Evolutionary conservation across 352 stramenopile genomes (phyloP).

Genomic region (Elongisporangium prolatum): DNA sequence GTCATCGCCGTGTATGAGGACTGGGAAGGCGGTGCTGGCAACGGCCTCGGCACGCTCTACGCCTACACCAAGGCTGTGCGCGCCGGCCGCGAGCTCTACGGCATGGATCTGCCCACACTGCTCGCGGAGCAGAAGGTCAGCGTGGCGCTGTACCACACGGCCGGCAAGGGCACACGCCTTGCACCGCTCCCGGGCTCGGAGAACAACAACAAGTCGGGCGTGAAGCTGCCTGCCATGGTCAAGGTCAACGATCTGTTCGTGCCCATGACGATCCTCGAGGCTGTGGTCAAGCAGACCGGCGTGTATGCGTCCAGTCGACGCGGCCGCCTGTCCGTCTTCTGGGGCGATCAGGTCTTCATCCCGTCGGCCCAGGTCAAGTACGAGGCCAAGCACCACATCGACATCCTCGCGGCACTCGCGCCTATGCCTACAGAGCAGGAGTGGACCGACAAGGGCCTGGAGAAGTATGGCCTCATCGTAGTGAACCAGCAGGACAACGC

Average conservation of each 20-base stretch:
- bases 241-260: conserved; percentile 82
- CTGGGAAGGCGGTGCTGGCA: conserved; percentile 94
- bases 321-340: conserved; percentile 96
- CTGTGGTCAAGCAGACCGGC: conserved; percentile 97
- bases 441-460: conserved; percentile 94
- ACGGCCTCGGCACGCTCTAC: conserved; percentile 95
- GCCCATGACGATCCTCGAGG: conserved; percentile 97
- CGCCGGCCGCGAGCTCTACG: conserved; percentile 83
- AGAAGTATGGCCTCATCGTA: conserved; percentile 98
- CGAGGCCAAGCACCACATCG: conserved; percentile 93
- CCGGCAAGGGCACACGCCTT: conserved; percentile 96
- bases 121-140: conserved; percentile 79
- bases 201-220: conserved; percentile 99
- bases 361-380: conserved; percentile 92
- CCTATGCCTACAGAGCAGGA: conserved; percentile 91
- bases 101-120: conserved; percentile 79
- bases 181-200: conserved; percentile 95
- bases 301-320: conserved; percentile 94
- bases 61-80: conserved; percentile 93
- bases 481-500: conserved; percentile 91
- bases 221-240: conserved; percentile 96
- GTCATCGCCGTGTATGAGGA: conserved; percentile 96
- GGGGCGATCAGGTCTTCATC: conserved; percentile 99
- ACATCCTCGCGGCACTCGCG: conserved; percentile 96
- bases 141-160: conserved; percentile 96